Conservation (phyloP, 2,329 filamentous ascomycete genomes). For the Sarocladium oryzae region DNA sequence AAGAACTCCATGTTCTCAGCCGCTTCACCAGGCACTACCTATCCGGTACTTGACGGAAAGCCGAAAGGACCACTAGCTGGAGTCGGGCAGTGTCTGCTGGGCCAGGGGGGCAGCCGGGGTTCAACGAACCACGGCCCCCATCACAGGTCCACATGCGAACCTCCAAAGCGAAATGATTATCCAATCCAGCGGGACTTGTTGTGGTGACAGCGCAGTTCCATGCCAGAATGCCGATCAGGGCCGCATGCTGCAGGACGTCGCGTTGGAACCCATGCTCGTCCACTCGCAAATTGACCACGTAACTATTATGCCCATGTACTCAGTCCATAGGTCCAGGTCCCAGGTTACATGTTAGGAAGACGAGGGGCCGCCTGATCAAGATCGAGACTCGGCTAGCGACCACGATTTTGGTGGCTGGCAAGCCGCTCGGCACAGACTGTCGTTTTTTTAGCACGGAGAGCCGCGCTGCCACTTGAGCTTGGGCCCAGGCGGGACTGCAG, state of each 20-base stretch:
- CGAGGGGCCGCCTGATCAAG: neutral
- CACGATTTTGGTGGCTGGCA: neutral
- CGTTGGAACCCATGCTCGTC: too few relatives aligned
- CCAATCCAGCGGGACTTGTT: constrained; percentile 7
- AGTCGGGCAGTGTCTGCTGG: neutral
- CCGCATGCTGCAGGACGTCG: neutral
- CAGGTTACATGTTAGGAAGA: too few relatives aligned
- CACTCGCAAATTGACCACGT: too few relatives aligned
- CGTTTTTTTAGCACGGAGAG: constrained; percentile 6
- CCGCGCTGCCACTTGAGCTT: constrained; percentile 6
- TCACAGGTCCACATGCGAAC: neutral
- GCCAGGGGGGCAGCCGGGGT: neutral
- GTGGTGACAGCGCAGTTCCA: neutral
- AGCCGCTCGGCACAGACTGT: constrained; percentile 1
- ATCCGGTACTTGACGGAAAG: neutral
- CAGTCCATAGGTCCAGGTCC: too few relatives aligned
- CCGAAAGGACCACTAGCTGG: neutral
- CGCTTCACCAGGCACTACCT: neutral
- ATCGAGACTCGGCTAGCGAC: neutral
- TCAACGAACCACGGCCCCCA: neutral
- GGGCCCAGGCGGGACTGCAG: neutral
- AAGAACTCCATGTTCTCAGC: too few relatives aligned
- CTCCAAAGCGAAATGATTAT: constrained; percentile 6
- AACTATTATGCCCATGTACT: too few relatives aligned
- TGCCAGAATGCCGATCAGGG: neutral